Evolutionary conservation across 495 filamentous ascomycete species (phyloP), one percentile per base, ranked within the genome.

Genomic region (Lineolata rhizophorae): DNA sequence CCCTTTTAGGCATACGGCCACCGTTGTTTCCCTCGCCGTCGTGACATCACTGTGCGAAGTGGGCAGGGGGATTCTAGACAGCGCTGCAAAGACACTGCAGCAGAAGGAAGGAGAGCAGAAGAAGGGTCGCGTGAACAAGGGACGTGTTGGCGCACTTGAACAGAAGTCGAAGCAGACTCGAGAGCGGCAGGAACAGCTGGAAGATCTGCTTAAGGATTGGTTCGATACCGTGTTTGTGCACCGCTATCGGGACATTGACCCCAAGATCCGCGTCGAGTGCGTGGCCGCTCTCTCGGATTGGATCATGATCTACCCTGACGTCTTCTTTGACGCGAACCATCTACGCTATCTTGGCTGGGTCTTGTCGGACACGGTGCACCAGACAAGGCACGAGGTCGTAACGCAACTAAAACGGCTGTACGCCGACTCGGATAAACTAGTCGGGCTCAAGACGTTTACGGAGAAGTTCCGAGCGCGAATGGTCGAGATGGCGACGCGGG

Each of bases 281-380:
- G 66, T 91, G 27, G 64, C 71, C 31, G 79, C 80, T 5, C 60
- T 97, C 15, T 80, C 82, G 22, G 61, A 67, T 19, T 97, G 87
- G 87, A 82, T 95, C 43, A 62, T 65, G 39, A 67, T 62, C 11
- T 69, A 87, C 22, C 76, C 82, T 4, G 76, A 83, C 25, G 60
- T 76, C 30, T 95, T 92, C 55, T 79, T 92, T 49, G 73, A 91
- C 35, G 75, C 76, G 2, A 60, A 68, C 37, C 90, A 91, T 47
- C 58, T 95, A 26, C 76, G 87, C 20, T 95, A 97, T 43, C 60
- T 95, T 8, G 87, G 87, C 24, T 97, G 87, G 85, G 70, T 87
- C 36, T 61, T 97, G 16, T 84, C 83, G 2, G 87, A 97, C 49
- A 54, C 65, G 1, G 57, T 66, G 24, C 54, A 68, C 2, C 58